Evolutionary conservation across 1,139 yeast genomes (phyloP).

Genomic region (Yamadazyma aaseri): DNA sequence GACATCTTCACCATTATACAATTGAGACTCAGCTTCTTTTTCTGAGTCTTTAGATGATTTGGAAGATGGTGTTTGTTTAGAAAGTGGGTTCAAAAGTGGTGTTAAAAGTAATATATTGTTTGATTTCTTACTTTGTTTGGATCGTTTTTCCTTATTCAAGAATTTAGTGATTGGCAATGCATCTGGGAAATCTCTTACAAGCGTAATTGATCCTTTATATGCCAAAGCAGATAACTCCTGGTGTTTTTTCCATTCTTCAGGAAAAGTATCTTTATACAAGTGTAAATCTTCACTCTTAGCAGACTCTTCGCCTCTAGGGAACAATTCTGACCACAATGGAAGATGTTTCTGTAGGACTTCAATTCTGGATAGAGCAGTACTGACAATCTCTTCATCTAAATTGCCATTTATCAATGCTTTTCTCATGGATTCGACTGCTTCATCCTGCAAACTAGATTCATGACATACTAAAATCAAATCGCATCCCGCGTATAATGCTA

Average conservation of each 20-base stretch:
- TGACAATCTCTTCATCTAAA: conserved; percentile 44
- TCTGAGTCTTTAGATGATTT: conserved; percentile 1
- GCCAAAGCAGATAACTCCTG: conserved; percentile 45
- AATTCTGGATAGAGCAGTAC: conserved; percentile 44
- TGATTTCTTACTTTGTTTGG: conserved; percentile 7
- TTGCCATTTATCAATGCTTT: conserved; percentile 56
- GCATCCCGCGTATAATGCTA: conserved; percentile 65
- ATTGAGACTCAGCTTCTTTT: conserved; percentile 16
- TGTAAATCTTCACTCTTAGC: conserved; percentile 24
- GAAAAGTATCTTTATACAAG: conserved; percentile 27
- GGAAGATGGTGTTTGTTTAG: conserved; percentile 18
- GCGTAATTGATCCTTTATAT: conserved; percentile 53
- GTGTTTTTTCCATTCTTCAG: conserved; percentile 44
- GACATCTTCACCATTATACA: conserved; percentile 57
- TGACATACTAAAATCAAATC: conserved; percentile 67
- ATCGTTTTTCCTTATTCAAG: conserved; percentile 16
- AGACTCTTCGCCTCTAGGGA: conserved; percentile 37
- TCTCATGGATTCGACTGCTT: conserved; percentile 54
- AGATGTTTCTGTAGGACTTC: conserved; percentile 42
- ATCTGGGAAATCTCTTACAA: conserved; percentile 55
- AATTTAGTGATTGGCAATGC: conserved; percentile 52
- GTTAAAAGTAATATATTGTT: conserved; percentile 51
- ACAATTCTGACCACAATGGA: conserved; percentile 49
- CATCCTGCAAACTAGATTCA: conserved; percentile 54
- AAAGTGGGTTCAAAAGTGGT: conserved; percentile 51